Conservation (phyloP, 1,284 basidiomycete species). For the Pisolithus thermaeus region DNA sequence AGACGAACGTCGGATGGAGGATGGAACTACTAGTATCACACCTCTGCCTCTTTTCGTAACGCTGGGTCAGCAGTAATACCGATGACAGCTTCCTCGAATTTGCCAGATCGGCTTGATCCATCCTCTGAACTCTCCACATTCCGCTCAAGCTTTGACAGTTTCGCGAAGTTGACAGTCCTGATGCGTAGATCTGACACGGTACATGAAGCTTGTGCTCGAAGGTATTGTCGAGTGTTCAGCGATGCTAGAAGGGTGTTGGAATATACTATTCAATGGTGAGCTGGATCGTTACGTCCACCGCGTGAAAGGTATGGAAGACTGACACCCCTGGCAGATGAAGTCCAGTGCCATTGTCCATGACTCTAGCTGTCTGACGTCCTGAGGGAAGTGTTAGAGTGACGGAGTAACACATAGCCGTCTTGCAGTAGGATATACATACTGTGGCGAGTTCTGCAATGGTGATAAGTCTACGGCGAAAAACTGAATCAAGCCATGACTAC, state of each 20-base stretch:
- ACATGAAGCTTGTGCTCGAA: neutral
- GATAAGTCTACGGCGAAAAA: too few relatives aligned
- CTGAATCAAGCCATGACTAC: too few relatives aligned
- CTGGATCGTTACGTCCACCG: neutral
- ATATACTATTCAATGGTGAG: neutral
- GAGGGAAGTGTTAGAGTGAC: neutral
- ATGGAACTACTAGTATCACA: too few relatives aligned
- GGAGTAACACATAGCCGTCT: neutral
- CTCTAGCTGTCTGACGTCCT: too few relatives aligned
- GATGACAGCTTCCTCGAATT: neutral
- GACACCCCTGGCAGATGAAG: neutral
- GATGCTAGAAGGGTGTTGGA: neutral
- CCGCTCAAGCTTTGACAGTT: too few relatives aligned
- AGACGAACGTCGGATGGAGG: too few relatives aligned
- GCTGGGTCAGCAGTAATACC: neutral
- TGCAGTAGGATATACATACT: neutral
- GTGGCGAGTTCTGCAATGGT: too few relatives aligned
- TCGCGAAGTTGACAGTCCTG: too few relatives aligned
- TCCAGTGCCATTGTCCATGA: neutral
- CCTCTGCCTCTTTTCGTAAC: neutral
- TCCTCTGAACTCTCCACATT: too few relatives aligned
- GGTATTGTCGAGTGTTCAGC: neutral
- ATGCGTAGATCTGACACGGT: too few relatives aligned
- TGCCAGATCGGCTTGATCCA: neutral
- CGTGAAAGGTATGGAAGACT: neutral